Percentiles rank a stretch among this genome's conserved stretches.
Conservation (phyloP, 306 rosid genomes). For the Ammopiptanthus mongolicus region DNA sequence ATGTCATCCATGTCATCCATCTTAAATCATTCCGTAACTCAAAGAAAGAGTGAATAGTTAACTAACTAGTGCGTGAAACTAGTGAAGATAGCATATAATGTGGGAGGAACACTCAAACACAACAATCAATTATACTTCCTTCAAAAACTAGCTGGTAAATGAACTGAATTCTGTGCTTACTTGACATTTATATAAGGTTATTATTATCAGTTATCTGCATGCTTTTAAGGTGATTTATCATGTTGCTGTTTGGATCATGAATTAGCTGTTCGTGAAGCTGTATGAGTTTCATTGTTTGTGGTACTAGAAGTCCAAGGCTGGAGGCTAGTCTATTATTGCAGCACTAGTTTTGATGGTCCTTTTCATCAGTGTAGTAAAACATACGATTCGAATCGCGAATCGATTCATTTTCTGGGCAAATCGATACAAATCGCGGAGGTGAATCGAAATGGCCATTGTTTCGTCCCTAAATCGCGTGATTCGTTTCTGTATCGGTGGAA, state of each 20-base stretch:
- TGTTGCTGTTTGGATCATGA: neutral
- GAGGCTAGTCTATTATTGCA: neutral
- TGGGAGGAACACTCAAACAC: neutral
- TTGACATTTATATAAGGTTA: neutral
- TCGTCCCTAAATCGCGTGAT: too few relatives aligned
- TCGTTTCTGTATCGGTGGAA: too few relatives aligned
- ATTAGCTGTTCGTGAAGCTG: neutral
- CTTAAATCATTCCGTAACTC: neutral
- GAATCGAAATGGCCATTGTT: too few relatives aligned
- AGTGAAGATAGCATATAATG: neutral
- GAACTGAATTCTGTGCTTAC: neutral
- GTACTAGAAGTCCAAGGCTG: neutral
- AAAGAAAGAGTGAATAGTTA: neutral
- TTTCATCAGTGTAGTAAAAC: too few relatives aligned
- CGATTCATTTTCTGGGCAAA: too few relatives aligned
- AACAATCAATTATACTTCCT: neutral
- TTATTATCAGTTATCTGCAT: neutral
- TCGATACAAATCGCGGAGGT: too few relatives aligned
- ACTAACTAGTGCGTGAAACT: neutral
- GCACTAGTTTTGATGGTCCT: neutral
- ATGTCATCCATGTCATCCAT: neutral
- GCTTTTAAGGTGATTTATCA: neutral
- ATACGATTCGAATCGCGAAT: too few relatives aligned
- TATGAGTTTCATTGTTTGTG: neutral
- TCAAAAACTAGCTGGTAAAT: neutral